Conservation (phyloP, 345 rosid genomes). For the Lepidium africanum region DNA sequence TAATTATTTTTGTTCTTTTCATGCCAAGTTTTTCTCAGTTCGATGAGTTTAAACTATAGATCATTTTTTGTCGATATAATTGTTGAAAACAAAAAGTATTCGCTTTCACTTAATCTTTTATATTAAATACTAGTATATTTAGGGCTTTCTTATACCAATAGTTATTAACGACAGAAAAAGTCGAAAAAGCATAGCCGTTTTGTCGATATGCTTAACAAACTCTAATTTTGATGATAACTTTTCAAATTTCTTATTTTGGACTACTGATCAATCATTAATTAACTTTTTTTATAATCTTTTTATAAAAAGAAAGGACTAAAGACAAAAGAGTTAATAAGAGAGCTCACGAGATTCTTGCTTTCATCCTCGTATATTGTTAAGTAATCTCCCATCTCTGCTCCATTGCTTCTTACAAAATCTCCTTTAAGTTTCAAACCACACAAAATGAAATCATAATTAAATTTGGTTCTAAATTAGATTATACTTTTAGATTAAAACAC, state of each 20-base stretch:
- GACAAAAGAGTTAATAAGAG: background rate
- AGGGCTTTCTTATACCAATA: conserved; percentile 13
- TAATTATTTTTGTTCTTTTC: too few relatives aligned
- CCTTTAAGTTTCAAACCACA: conserved; percentile 30
- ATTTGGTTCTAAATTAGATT: background rate
- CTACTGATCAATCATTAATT: conserved; percentile 13
- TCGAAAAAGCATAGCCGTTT: background rate
- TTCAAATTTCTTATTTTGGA: conserved; percentile 12
- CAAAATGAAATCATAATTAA: background rate
- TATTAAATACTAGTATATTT: background rate
- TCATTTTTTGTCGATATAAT: too few relatives aligned
- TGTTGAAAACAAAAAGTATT: too few relatives aligned
- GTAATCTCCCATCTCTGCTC: conserved; percentile 47
- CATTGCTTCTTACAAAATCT: conserved; percentile 50
- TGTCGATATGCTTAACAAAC: conserved; percentile 41
- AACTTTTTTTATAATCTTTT: background rate
- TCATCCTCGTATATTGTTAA: conserved; percentile 69
- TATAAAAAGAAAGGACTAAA: background rate
- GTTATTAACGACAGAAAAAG: conserved; percentile 13
- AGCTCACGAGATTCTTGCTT: conserved; percentile 70
- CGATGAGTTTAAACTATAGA: too few relatives aligned
- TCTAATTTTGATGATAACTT: background rate
- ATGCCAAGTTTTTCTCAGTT: too few relatives aligned
- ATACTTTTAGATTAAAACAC: background rate
- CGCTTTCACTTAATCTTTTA: background rate